A percentile compares a stretch with the other conserved stretches of the same genome.
These are phyloP conservation scores for Botrytis fabae DNA, from an alignment of 2,329 filamentous ascomycete species.

Conservation along the genomic window DNA sequence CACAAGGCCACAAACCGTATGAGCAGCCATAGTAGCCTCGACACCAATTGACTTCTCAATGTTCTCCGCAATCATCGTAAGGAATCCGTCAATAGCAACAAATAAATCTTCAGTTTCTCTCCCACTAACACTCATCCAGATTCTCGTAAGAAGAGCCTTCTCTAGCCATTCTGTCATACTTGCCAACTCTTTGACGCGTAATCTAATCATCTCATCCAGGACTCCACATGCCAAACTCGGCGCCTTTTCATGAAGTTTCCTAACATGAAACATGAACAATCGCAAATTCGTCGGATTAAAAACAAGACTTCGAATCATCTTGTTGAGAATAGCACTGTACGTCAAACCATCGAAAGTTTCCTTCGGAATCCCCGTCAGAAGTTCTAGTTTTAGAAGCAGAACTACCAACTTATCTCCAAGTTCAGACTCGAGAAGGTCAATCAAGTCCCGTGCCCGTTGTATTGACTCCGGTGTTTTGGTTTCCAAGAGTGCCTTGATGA, in stretches of 20 bases:
- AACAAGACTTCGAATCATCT: conserved; percentile 61
- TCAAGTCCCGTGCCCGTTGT: conserved; percentile 55
- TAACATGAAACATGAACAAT: conserved; percentile 65
- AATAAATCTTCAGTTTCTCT: conserved; percentile 42
- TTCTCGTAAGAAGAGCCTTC: conserved; percentile 64
- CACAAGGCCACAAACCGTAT: conserved; percentile 54
- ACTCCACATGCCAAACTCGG: conserved; percentile 50
- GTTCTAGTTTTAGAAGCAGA: conserved; percentile 66
- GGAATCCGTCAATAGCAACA: conserved; percentile 44
- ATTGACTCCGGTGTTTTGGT: conserved; percentile 47
- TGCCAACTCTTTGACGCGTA: conserved; percentile 51
- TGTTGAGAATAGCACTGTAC: conserved; percentile 56
- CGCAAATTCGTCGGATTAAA: conserved; percentile 65
- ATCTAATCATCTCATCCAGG: conserved; percentile 63
- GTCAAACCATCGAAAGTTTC: conserved; percentile 51
- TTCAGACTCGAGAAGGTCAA: conserved; percentile 62
- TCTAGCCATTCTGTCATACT: conserved; percentile 63
- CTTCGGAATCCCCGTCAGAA: conserved; percentile 53
- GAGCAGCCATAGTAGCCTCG: conserved; percentile 64
- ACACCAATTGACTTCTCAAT: conserved; percentile 53
- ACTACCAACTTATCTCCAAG: conserved; percentile 66
- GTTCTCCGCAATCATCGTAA: conserved; percentile 50
- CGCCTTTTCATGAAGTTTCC: conserved; percentile 59
- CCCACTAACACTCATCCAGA: conserved; percentile 63
- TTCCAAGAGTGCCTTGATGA: conserved; percentile 57